Conservation (phyloP, 139 green algal species). For the Chlamydomonas sphaeroides region DNA sequence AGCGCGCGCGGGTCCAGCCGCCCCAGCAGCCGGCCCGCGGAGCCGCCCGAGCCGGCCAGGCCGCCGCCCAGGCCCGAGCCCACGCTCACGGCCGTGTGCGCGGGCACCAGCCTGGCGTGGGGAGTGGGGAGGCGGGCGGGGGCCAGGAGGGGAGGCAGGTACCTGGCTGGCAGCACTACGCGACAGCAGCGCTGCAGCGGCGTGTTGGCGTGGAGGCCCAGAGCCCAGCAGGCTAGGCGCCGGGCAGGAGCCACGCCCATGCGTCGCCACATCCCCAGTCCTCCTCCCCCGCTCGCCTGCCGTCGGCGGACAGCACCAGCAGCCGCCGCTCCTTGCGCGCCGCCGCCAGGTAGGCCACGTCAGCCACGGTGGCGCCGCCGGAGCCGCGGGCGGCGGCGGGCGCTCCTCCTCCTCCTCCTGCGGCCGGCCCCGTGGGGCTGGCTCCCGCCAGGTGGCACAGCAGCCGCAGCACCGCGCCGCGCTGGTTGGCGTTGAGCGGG, state of each 20-base stretch:
- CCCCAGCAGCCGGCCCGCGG: slow-evolving; percentile 52
- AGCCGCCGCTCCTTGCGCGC: slow-evolving; percentile 30
- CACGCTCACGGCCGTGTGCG: slow-evolving; percentile 36
- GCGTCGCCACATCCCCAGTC: no score
- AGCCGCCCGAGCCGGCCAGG: not conserved
- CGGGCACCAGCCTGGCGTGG: slow-evolving; percentile 43
- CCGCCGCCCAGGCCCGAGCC: slow-evolving; percentile 10
- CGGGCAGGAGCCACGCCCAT: no score
- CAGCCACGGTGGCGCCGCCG: slow-evolving; percentile 3
- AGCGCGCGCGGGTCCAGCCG: slow-evolving; percentile 59
- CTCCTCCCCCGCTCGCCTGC: slow-evolving; percentile 5
- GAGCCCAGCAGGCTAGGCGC: no score
- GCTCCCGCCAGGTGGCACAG: slow-evolving; percentile 41
- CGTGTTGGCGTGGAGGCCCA: no score
- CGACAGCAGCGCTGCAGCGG: no score
- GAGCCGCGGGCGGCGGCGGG: not conserved
- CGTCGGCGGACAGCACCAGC: slow-evolving; percentile 48
- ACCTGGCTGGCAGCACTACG: no score
- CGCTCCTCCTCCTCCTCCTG: not conserved
- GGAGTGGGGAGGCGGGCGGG: not conserved
- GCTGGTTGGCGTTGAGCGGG: slow-evolving; percentile 69
- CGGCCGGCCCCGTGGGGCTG: not conserved
- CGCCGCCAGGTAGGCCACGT: slow-evolving; percentile 24
- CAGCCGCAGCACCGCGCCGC: slow-evolving; percentile 55
- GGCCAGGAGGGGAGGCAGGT: no score